Percentiles rank a stretch among this genome's conserved stretches.
phyloP scores from a whole-genome alignment of 1,139 yeast genomes.

The Candida glucosophila region DNA sequence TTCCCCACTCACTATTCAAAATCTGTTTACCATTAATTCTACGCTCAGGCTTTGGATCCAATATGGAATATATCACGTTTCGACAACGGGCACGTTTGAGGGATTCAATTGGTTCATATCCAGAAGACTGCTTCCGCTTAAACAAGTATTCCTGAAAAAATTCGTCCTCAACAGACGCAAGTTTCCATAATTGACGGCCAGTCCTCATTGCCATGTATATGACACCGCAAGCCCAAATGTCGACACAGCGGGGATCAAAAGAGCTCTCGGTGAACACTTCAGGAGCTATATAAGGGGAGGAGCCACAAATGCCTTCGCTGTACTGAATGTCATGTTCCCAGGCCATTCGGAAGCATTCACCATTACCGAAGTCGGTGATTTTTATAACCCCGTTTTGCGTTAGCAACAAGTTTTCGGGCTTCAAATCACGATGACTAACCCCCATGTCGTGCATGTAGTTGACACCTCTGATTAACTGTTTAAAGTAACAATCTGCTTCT shows the following conservation, averaged over 20 bases:
- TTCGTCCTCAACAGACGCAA: slow-evolving; percentile 72
- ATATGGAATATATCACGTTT: slow-evolving; percentile 82
- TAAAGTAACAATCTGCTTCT: slow-evolving; percentile 94
- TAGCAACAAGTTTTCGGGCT: slow-evolving; percentile 83
- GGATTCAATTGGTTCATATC: slow-evolving; percentile 84
- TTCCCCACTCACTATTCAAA: slow-evolving; percentile 90
- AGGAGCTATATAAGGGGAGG: slow-evolving; percentile 93
- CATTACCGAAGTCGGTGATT: slow-evolving; percentile 92
- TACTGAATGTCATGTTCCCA: slow-evolving; percentile 87
- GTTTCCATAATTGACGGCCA: slow-evolving; percentile 88
- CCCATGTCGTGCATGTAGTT: slow-evolving; percentile 97
- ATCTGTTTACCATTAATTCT: slow-evolving; percentile 86
- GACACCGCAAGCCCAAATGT: slow-evolving; percentile 95
- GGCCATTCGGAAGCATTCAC: slow-evolving; percentile 93
- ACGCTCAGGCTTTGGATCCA: slow-evolving; percentile 84
- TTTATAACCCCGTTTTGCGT: slow-evolving; percentile 76
- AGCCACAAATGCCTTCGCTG: slow-evolving; percentile 78
- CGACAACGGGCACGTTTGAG: slow-evolving; percentile 80
- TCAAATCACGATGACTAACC: slow-evolving; percentile 88
- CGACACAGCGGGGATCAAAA: slow-evolving; percentile 88
- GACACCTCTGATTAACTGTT: slow-evolving; percentile 84
- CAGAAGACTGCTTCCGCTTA: slow-evolving; percentile 71
- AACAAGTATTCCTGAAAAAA: slow-evolving; percentile 65
- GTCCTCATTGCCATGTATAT: slow-evolving; percentile 98
- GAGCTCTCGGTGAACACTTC: slow-evolving; percentile 73